These are phyloP conservation scores for Talaromyces sp. DNA, from an alignment of 2,329 filamentous ascomycete genomes.

Conservation along the genomic window DNA sequence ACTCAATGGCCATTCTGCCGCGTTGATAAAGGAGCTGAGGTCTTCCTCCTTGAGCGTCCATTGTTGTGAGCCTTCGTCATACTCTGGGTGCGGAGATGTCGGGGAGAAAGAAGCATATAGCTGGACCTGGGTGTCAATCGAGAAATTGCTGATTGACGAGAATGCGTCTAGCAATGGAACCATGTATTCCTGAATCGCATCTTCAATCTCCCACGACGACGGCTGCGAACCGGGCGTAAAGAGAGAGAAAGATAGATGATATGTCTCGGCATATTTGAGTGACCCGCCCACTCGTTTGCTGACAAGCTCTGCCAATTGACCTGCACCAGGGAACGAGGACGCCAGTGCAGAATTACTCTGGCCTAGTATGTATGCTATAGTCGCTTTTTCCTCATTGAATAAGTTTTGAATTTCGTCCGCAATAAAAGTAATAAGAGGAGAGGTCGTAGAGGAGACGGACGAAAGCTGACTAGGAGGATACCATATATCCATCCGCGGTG, in stretches of 20 bases:
- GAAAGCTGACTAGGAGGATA: conserved; percentile 69
- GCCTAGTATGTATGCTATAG: conserved; percentile 71
- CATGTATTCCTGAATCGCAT: conserved; percentile 76
- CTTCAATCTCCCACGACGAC: conserved; percentile 87
- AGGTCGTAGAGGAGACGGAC: conserved; percentile 65
- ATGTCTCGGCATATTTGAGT: conserved; percentile 87
- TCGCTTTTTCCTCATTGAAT: conserved; percentile 84
- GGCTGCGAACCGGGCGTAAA: conserved; percentile 77
- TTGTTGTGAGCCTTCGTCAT: conserved; percentile 52
- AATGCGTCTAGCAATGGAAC: conserved; percentile 75
- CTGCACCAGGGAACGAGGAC: conserved; percentile 22
- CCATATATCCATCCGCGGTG: conserved; percentile 69
- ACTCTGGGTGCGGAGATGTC: conserved; percentile 57
- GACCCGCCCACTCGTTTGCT: conserved; percentile 72
- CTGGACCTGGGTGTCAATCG: conserved; percentile 93
- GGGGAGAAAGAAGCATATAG: conserved; percentile 73
- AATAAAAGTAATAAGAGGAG: conserved; percentile 70
- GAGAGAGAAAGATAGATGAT: conserved; percentile 92
- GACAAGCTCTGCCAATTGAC: conserved; percentile 53
- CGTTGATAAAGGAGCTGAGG: conserved; percentile 91
- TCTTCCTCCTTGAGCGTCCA: conserved; percentile 77
- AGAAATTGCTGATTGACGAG: conserved; percentile 85
- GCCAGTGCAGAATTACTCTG: conserved; percentile 40
- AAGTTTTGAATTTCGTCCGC: conserved; percentile 72
- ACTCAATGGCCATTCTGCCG: conserved; percentile 93